Evolutionary conservation across 2,329 filamentous ascomycete species (phyloP).

Genomic region (Stagonosporopsis cucurbitacearum): DNA sequence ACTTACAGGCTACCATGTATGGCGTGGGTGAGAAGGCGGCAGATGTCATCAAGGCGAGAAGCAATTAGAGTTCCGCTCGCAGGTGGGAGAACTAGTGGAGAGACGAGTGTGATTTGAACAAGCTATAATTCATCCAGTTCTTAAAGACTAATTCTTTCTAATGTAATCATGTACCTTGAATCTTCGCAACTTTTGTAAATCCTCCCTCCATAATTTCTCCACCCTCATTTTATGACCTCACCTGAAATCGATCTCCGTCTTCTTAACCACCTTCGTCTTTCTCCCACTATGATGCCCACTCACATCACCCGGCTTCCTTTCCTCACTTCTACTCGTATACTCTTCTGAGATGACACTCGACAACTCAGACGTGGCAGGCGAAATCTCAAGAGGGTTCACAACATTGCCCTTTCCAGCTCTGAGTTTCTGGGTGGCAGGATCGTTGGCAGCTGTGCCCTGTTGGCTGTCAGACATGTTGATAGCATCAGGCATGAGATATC

Average conservation of each 20-base stretch:
- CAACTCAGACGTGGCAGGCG: not conserved
- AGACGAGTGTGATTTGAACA: no score
- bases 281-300: not conserved
- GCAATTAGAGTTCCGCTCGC: no score
- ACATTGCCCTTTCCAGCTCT: not conserved
- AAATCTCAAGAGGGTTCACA: not conserved
- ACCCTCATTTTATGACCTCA: no score
- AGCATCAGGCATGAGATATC: no score
- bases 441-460: not conserved
- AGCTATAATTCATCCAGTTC: no score
- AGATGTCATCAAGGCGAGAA: constrained; percentile 4
- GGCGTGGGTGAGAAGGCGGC: constrained; percentile 45
- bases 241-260: not conserved
- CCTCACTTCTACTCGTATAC: not conserved
- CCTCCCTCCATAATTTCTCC: no score
- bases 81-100: no score
- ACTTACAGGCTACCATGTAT: constrained; percentile 43
- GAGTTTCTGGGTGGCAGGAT: not conserved
- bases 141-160: no score
- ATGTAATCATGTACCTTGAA: no score
- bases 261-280: not conserved
- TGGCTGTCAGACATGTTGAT: not conserved
- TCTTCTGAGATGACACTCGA: not conserved
- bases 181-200: no score
- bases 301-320: not conserved